Conservation (phyloP, 2,329 filamentous ascomycete genomes). For the Microsporum canis region DNA sequence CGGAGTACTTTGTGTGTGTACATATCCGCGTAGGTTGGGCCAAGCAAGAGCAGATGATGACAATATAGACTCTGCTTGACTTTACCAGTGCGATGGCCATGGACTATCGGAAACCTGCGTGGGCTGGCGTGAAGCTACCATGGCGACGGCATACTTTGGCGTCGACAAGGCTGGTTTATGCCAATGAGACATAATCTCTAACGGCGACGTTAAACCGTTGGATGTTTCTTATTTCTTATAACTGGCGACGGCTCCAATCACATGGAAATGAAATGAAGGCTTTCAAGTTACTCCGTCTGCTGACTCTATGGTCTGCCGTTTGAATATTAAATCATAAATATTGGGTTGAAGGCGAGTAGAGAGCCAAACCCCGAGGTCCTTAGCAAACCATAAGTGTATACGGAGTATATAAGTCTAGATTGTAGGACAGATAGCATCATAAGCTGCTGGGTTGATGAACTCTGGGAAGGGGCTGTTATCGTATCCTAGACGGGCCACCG, state of each 20-base stretch:
- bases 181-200: background rate
- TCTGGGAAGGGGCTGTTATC: constrained; percentile 4
- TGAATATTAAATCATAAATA: background rate
- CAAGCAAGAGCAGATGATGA: background rate
- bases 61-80: background rate
- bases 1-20: too few relatives aligned
- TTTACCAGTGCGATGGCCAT: background rate
- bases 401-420: background rate
- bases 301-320: too few relatives aligned
- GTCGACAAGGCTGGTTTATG: background rate
- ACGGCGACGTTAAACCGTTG: background rate
- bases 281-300: background rate
- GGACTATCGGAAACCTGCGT: background rate
- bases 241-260: background rate
- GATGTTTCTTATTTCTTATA: background rate
- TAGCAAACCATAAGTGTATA: too few relatives aligned
- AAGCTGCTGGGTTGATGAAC: constrained; percentile 3
- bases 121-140: background rate
- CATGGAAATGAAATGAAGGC: background rate
- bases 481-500: constrained; percentile 1
- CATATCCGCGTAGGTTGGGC: background rate
- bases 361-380: background rate
- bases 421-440: constrained; percentile 4
- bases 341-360: background rate
- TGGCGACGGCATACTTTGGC: background rate